phyloP scores from a whole-genome alignment of 2,329 filamentous ascomycete genomes.

The Ascochyta koolunga region DNA sequence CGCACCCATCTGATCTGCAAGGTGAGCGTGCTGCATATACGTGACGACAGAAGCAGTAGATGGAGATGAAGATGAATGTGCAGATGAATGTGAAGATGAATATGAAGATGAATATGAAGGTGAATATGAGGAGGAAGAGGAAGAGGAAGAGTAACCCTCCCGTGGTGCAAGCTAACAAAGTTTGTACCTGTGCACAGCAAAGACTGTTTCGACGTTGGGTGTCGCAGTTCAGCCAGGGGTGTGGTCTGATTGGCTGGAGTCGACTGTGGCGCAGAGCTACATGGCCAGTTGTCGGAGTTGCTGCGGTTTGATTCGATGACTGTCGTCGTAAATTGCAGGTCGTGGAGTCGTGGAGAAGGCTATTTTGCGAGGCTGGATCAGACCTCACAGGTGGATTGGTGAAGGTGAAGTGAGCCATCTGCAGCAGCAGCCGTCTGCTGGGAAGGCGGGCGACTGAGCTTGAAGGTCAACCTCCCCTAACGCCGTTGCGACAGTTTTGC shows the following conservation, averaged over 20 bases:
- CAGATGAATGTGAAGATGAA: no score
- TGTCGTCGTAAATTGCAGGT: slow-evolving; percentile 5
- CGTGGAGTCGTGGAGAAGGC: slow-evolving; percentile 11
- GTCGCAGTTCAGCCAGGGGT: neutral
- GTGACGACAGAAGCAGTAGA: neutral
- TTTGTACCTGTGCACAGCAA: neutral
- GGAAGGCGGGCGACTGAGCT: slow-evolving; percentile 31
- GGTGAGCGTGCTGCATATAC: neutral
- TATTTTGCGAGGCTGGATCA: slow-evolving; percentile 22
- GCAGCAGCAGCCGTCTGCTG: slow-evolving; percentile 6
- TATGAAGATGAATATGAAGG: no score
- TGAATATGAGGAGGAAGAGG: no score
- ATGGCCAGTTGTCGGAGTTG: slow-evolving; percentile 19
- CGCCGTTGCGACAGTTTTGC: slow-evolving; percentile 32
- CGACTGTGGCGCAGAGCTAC: slow-evolving; percentile 25
- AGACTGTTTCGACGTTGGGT: neutral
- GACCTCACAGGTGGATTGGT: slow-evolving; percentile 17
- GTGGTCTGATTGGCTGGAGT: slow-evolving; percentile 22
- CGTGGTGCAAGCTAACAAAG: neutral
- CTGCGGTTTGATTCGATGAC: slow-evolving; percentile 26
- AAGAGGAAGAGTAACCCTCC: no score
- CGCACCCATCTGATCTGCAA: neutral
- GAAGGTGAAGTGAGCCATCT: slow-evolving; percentile 10
- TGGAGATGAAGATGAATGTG: neutral
- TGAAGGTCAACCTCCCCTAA: slow-evolving; percentile 32